Evolutionary conservation across 2,329 filamentous ascomycete species (phyloP).

Genomic region (Tolypocladium tropicale): DNA sequence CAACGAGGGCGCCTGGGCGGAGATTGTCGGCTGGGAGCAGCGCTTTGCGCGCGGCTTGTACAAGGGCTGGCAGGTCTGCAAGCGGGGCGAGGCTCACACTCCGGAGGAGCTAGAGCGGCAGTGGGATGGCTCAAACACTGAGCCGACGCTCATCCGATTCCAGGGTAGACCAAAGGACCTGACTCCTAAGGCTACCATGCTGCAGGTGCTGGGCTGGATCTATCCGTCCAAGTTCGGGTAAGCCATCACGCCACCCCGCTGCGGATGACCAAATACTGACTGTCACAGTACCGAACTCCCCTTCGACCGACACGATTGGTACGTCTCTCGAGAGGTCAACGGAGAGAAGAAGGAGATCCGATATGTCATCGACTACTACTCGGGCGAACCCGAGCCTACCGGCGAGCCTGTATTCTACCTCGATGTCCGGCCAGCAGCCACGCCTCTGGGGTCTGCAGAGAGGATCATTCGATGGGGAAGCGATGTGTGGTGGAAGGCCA

Average conservation of each 20-base stretch:
- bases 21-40: constrained; percentile 90
- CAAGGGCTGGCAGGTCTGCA: constrained; percentile 64
- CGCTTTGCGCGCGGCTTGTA: constrained; percentile 67
- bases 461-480: constrained; percentile 80
- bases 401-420: constrained; percentile 94
- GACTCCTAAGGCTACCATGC: constrained; percentile 82
- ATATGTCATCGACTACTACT: constrained; percentile 97
- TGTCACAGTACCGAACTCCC: constrained; percentile 61
- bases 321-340: constrained; percentile 61
- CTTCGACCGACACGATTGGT: constrained; percentile 98
- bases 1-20: constrained; percentile 93
- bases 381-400: constrained; percentile 66
- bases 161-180: constrained; percentile 81
- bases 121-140: constrained; percentile 39
- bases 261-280: background rate
- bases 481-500: constrained; percentile 88
- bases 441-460: constrained; percentile 70
- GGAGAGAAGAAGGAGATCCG: constrained; percentile 67
- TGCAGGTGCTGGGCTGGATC: constrained; percentile 68
- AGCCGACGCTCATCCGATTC: constrained; percentile 74
- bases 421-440: constrained; percentile 83
- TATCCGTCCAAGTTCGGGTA: constrained; percentile 74
- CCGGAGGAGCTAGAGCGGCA: constrained; percentile 34
- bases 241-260: constrained; percentile 17
- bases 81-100: constrained; percentile 58